Conservation (phyloP, 352 stramenopile genomes). For the Blastocystis sp. region DNA sequence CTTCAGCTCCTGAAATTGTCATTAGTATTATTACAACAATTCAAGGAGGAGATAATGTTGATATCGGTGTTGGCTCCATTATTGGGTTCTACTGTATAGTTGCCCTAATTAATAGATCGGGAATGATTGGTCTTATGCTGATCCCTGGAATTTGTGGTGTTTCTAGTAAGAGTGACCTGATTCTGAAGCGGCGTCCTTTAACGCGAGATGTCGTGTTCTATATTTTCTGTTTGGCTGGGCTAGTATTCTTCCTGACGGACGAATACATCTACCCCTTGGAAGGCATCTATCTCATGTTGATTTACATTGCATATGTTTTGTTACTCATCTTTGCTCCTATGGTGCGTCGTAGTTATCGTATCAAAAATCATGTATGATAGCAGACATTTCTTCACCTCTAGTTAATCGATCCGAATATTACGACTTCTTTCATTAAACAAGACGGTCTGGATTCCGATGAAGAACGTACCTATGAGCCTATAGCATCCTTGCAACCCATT, state of each 20-base stretch:
- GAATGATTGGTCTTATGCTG: conserved; percentile 49
- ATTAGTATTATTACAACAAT: conserved; percentile 66
- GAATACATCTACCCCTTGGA: conserved; percentile 56
- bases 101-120: background rate
- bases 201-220: conserved; percentile 68
- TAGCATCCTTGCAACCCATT: background rate
- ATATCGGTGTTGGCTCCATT: conserved; percentile 65
- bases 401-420: conserved; percentile 51
- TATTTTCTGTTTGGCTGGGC: conserved; percentile 31
- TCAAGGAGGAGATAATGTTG: conserved; percentile 56
- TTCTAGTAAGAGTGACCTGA: conserved; percentile 29
- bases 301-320: conserved; percentile 62
- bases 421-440: conserved; percentile 36
- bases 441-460: conserved; percentile 48
- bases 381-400: background rate
- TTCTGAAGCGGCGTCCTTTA: conserved; percentile 67
- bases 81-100: background rate
- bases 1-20: conserved; percentile 53
- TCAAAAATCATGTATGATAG: conserved; percentile 9
- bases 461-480: conserved; percentile 33
- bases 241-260: conserved; percentile 63
- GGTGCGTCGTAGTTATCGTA: conserved; percentile 53
- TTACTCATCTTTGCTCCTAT: conserved; percentile 63
- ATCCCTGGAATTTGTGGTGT: conserved; percentile 65
- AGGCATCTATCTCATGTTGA: conserved; percentile 20